phyloP scores from a whole-genome alignment of 169 alveolate species.

The Plasmodium knowlesi region DNA sequence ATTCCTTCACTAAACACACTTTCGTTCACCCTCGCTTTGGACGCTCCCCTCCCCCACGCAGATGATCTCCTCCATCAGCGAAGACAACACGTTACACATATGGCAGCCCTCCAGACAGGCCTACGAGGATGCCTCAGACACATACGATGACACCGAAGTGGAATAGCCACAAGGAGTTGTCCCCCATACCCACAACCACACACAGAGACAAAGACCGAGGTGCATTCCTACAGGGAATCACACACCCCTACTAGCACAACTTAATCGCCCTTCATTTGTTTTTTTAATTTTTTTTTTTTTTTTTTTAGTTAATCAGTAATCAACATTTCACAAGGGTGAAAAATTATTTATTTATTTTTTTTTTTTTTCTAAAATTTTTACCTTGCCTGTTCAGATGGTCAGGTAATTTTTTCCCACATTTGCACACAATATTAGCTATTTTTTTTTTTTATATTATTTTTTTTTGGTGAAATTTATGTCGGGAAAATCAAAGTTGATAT shows the following conservation, averaged over 20 bases:
- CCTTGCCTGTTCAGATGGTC: too few species aligned
- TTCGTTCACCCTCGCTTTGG: neutral
- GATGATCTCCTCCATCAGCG: slow-evolving; percentile 85
- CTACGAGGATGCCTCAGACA: slow-evolving; percentile 68
- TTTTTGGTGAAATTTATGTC: neutral
- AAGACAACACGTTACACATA: slow-evolving; percentile 85
- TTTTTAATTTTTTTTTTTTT: neutral
- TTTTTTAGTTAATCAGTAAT: neutral
- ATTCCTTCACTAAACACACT: neutral
- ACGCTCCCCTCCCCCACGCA: slow-evolving; percentile 27
- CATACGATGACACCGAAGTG: slow-evolving; percentile 63
- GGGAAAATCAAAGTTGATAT: neutral
- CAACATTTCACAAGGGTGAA: neutral
- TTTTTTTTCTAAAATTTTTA: too few species aligned
- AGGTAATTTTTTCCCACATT: too few species aligned
- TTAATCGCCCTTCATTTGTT: neutral
- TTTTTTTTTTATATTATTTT: neutral
- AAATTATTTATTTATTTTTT: too few species aligned
- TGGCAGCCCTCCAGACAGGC: slow-evolving; percentile 86
- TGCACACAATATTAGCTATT: too few species aligned
- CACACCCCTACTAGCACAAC: neutral
- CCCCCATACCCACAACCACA: neutral
- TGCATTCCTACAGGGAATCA: neutral
- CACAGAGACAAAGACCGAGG: neutral
- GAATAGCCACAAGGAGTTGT: neutral